These are phyloP conservation scores for Arthrobotrys iridis DNA, from an alignment of 2,329 filamentous ascomycete genomes.

Conservation along the genomic window DNA sequence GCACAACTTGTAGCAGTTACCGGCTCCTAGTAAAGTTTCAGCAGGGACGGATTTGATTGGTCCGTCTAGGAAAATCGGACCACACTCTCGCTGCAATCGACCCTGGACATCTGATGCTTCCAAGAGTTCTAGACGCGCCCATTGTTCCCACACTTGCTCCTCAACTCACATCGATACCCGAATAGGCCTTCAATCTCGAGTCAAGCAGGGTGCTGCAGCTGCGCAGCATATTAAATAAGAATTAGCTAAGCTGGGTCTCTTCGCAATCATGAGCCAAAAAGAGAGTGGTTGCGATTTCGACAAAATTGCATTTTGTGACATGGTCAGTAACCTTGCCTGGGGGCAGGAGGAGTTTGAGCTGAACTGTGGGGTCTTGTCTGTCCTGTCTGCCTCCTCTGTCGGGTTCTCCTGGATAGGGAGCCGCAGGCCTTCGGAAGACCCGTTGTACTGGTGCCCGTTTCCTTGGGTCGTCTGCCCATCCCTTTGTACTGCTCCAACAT, in stretches of 20 bases:
- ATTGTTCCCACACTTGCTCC: constrained; percentile 48
- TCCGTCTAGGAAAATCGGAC: constrained; percentile 2
- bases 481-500: constrained; percentile 10
- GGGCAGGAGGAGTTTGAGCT: background rate
- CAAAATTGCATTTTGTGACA: constrained; percentile 17
- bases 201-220: constrained; percentile 4
- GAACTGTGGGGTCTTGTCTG: constrained; percentile 9
- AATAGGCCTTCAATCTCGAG: constrained; percentile 22
- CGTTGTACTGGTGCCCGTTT: constrained; percentile 34
- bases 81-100: constrained; percentile 21
- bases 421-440: constrained; percentile 52
- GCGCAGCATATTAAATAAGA: constrained; percentile 31
- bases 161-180: constrained; percentile 33
- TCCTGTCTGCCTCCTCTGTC: constrained; percentile 17
- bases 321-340: constrained; percentile 5
- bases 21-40: constrained; percentile 1
- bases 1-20: constrained; percentile 38
- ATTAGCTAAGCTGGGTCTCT: constrained; percentile 40
- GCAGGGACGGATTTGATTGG: constrained; percentile 20
- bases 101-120: constrained; percentile 44
- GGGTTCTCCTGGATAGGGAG: constrained; percentile 32
- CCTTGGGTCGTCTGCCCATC: constrained; percentile 13
- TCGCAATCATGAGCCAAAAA: constrained; percentile 2
- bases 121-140: constrained; percentile 54
- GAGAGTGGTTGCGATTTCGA: background rate